Percentiles rank a stretch among this genome's conserved stretches.
Conservation (phyloP, 768 basidiomycete species). For the Paxillus involutus region DNA sequence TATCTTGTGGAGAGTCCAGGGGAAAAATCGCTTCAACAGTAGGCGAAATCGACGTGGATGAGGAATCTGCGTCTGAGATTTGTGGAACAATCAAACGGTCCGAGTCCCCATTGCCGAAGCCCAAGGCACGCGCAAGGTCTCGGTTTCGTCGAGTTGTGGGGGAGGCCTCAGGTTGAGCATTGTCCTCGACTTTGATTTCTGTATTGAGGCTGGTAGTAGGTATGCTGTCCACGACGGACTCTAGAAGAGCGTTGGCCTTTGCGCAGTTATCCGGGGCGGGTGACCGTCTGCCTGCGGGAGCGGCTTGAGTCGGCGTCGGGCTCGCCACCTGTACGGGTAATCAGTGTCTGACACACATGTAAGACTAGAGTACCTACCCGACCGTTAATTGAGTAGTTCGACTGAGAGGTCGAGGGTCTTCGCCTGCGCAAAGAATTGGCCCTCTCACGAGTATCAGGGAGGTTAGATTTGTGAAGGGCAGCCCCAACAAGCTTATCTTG, state of each 20-base stretch:
- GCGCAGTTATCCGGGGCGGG: conserved; percentile 48
- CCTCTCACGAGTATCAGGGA: conserved; percentile 59
- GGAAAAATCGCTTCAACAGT: conserved; percentile 35
- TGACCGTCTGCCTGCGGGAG: conserved; percentile 29
- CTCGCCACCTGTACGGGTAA: conserved; percentile 50
- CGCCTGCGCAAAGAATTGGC: conserved; percentile 71
- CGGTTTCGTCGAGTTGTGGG: conserved; percentile 63
- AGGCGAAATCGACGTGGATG: conserved; percentile 32
- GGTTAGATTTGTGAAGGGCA: conserved; percentile 54
- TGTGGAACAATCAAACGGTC: conserved; percentile 23
- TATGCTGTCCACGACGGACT: conserved; percentile 60
- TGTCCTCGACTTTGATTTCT: conserved; percentile 26
- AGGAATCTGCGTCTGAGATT: conserved; percentile 23
- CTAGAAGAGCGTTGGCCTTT: conserved; percentile 65
- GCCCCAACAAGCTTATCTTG: conserved; percentile 76
- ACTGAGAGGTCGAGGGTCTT: conserved; percentile 82
- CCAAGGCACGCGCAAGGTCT: conserved; percentile 72
- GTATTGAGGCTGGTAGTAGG: conserved; percentile 31
- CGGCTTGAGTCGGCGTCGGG: conserved; percentile 43
- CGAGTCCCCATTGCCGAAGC: conserved; percentile 54
- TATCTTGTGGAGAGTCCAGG: conserved; percentile 16
- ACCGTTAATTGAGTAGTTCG: conserved; percentile 63
- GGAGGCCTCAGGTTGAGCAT: conserved; percentile 37
- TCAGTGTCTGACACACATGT: conserved; percentile 6
- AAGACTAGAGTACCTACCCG: conserved; percentile 34